Percentiles rank a stretch among this genome's conserved stretches.
Evolutionary conservation across 2,329 filamentous ascomycete genomes (phyloP).

Genomic region (Emergomyces orientalis): DNA sequence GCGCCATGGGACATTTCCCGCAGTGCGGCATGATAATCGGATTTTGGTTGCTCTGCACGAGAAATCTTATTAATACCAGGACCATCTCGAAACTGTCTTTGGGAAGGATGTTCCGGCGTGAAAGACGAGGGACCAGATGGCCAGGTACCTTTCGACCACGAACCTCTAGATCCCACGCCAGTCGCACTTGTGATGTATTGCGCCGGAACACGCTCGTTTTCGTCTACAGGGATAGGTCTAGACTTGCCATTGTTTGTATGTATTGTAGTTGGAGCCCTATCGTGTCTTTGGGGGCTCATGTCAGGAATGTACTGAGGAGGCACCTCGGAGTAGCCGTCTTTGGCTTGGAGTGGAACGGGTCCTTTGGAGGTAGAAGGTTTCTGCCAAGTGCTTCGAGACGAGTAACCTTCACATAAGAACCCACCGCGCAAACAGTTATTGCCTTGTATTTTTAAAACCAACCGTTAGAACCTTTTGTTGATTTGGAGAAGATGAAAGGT

Average conservation of each 20-base stretch:
- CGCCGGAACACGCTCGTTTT: conserved; percentile 30
- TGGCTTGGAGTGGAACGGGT: conserved; percentile 71
- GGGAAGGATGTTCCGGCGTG: conserved; percentile 30
- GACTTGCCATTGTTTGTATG: conserved; percentile 39
- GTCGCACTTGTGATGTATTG: conserved; percentile 36
- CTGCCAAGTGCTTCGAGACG: conserved; percentile 65
- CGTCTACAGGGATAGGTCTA: conserved; percentile 39
- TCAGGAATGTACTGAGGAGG: conserved; percentile 31
- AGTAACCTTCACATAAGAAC: conserved; percentile 87
- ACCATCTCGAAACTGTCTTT: conserved; percentile 34
- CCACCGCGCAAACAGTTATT: conserved; percentile 85
- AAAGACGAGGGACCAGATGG: conserved; percentile 30
- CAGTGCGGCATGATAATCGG: conserved; percentile 34
- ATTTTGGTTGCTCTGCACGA: conserved; percentile 27
- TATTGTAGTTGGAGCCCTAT: conserved; percentile 26
- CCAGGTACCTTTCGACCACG: conserved; percentile 36
- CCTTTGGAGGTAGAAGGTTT: conserved; percentile 63
- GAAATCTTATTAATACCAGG: conserved; percentile 32
- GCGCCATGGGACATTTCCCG: conserved; percentile 31
- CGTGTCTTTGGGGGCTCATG: conserved; percentile 28
- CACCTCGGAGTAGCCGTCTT: conserved; percentile 49
- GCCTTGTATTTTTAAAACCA: conserved; percentile 42
- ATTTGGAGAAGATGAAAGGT: conserved; percentile 13
- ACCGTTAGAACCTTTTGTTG: conserved; percentile 3
- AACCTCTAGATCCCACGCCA: conserved; percentile 25